These are phyloP conservation scores for Yamadazyma siamensis DNA, from an alignment of 1,139 yeast species.

Conservation along the genomic window DNA sequence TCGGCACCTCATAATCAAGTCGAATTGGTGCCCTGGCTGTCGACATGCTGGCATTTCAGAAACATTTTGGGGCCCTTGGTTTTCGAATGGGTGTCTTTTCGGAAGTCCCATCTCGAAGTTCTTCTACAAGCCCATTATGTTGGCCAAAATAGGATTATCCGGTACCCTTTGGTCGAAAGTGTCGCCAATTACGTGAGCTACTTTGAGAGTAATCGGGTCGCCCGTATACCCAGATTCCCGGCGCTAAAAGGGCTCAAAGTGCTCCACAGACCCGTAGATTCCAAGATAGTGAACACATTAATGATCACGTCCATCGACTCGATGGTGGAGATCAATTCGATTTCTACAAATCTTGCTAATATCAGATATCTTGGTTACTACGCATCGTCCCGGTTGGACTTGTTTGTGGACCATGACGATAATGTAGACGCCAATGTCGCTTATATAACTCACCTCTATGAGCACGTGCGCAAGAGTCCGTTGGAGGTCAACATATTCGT, in stretches of 20 bases:
- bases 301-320: background rate
- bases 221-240: too few species aligned
- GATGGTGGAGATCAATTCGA: background rate
- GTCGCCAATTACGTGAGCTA: too few species aligned
- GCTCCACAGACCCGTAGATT: background rate
- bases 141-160: too few species aligned
- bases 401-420: conserved; percentile 23
- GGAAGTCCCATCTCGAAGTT: too few species aligned
- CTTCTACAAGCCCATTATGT: too few species aligned
- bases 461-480: too few species aligned
- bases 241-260: background rate
- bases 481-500: conserved; percentile 22
- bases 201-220: too few species aligned
- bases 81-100: too few species aligned
- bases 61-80: background rate
- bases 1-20: too few species aligned
- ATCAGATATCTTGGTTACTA: background rate
- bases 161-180: too few species aligned
- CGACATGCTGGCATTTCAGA: too few species aligned
- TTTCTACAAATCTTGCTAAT: background rate
- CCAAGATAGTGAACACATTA: background rate
- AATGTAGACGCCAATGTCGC: background rate
- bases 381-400: conserved; percentile 18
- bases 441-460: background rate
- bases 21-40: too few species aligned